Evolutionary conservation across 148 eudicot genomes (phyloP).

Genomic region (Spergularia marina): DNA sequence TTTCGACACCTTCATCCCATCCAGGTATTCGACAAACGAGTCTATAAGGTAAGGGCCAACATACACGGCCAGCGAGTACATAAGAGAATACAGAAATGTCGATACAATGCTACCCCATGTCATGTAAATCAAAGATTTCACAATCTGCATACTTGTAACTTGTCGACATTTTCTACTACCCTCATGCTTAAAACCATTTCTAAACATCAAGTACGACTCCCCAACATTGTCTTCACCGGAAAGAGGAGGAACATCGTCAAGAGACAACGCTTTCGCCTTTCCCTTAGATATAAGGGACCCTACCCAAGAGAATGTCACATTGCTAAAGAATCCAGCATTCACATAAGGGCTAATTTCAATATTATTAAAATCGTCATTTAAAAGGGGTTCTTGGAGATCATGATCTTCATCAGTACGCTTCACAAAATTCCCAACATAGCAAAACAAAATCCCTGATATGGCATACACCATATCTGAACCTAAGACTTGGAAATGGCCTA

Average conservation of each 20-base stretch:
- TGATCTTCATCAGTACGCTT: no score
- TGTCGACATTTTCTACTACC: background rate
- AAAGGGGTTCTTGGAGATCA: no score
- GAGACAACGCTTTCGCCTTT: slow-evolving; percentile 29
- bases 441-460: no score
- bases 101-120: slow-evolving; percentile 28
- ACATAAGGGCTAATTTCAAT: slow-evolving; percentile 21
- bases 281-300: slow-evolving; percentile 28
- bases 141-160: slow-evolving; percentile 25
- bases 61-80: slow-evolving; percentile 24
- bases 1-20: slow-evolving; percentile 19
- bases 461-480: no score
- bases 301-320: slow-evolving; percentile 34
- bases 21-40: slow-evolving; percentile 37
- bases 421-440: no score
- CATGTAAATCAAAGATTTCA: slow-evolving; percentile 23
- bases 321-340: slow-evolving; percentile 28
- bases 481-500: no score
- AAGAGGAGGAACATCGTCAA: slow-evolving; percentile 39
- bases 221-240: slow-evolving; percentile 22
- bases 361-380: no score
- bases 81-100: slow-evolving; percentile 24
- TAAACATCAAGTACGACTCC: slow-evolving; percentile 25
- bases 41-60: slow-evolving; percentile 42
- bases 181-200: slow-evolving; percentile 13